Conservation (phyloP, 2,329 filamentous ascomycete genomes). For the Calonectria pteridis region DNA sequence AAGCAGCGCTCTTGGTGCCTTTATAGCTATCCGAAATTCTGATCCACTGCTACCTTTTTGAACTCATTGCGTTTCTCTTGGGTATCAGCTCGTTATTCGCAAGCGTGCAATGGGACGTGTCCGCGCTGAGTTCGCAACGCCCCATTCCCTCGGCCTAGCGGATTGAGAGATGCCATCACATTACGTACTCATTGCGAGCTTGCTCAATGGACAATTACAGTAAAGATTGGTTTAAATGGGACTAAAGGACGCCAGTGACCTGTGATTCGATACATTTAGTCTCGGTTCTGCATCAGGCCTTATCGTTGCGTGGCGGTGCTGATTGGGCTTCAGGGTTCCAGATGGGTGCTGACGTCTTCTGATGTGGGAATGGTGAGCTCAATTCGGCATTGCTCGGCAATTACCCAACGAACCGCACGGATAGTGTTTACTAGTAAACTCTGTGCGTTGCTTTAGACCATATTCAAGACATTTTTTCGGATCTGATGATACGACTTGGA, state of each 20-base stretch:
- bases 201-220: background rate
- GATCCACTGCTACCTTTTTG: background rate
- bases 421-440: background rate
- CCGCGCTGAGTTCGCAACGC: background rate
- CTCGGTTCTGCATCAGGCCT: background rate
- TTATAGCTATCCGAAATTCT: background rate
- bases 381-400: conserved; percentile 27
- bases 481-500: background rate
- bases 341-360: conserved; percentile 26
- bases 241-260: background rate
- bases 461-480: background rate
- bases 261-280: background rate
- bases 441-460: background rate
- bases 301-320: conserved; percentile 14
- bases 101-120: background rate
- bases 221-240: background rate
- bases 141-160: background rate
- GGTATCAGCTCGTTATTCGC: conserved; percentile 17
- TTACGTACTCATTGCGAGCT: conserved; percentile 25
- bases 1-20: background rate
- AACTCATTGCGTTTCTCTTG: conserved; percentile 16
- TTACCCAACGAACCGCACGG: background rate
- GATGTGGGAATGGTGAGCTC: conserved; percentile 20
- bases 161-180: background rate
- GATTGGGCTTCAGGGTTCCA: conserved; percentile 21